Evolutionary conservation across 768 basidiomycete species (phyloP).

Genomic region (Boletellus sp.): DNA sequence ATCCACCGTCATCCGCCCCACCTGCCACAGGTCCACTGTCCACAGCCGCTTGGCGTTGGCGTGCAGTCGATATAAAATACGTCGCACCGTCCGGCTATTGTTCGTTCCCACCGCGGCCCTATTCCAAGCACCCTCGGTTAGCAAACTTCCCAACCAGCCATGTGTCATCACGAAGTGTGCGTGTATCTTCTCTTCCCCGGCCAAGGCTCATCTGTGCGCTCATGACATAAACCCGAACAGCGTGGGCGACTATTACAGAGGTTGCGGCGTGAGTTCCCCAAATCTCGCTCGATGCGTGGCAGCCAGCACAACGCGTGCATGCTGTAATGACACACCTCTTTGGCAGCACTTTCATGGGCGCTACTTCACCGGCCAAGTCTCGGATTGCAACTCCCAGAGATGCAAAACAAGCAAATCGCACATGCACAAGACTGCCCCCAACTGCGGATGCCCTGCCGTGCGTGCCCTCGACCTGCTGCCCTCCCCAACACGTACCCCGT

Average conservation of each 20-base stretch:
- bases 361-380: constrained; percentile 33
- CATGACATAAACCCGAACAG: constrained; percentile 15
- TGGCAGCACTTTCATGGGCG: constrained; percentile 37
- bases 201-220: not conserved
- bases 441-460: constrained; percentile 32
- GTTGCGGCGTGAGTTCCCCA: constrained; percentile 31
- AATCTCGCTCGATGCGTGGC: not conserved
- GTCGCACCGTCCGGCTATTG: not conserved
- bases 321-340: constrained; percentile 3
- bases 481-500: constrained; percentile 7
- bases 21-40: constrained; percentile 9
- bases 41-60: constrained; percentile 12
- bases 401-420: constrained; percentile 35
- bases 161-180: constrained; percentile 39
- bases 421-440: constrained; percentile 34
- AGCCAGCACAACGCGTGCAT: not conserved
- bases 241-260: constrained; percentile 36
- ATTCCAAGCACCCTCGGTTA: not conserved
- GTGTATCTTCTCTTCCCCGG: not conserved
- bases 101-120: not conserved
- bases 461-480: constrained; percentile 5
- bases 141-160: constrained; percentile 1
- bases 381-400: constrained; percentile 28
- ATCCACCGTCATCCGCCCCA: constrained; percentile 3
- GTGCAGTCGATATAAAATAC: constrained; percentile 9